phyloP scores from a whole-genome alignment of 2,329 filamentous ascomycete species.

The Beauveria medogensis region DNA sequence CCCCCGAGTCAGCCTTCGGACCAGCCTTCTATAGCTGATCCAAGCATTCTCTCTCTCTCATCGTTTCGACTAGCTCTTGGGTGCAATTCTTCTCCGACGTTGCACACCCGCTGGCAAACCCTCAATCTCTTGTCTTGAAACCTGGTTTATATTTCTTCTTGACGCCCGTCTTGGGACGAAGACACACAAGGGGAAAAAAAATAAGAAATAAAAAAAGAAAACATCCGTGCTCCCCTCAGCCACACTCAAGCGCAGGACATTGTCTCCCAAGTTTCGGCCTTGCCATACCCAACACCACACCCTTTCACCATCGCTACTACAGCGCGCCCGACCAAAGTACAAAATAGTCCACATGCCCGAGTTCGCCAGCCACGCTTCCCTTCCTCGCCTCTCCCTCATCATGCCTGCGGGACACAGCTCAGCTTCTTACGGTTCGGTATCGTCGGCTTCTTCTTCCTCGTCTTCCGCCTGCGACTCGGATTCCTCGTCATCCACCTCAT shows the following conservation, averaged over 20 bases:
- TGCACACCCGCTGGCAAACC: background rate
- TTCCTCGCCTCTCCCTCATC: conserved; percentile 14
- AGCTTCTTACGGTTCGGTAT: conserved; percentile 23
- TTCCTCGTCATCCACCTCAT: conserved; percentile 28
- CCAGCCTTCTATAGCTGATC: background rate
- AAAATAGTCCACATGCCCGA: conserved; percentile 9
- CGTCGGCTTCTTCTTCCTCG: conserved; percentile 20
- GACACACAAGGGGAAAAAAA: no score
- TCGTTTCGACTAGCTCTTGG: background rate
- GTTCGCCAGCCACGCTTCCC: background rate
- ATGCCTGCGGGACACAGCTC: conserved; percentile 21
- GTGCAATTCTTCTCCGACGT: background rate
- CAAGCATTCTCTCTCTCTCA: no score
- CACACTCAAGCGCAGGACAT: background rate
- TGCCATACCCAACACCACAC: background rate
- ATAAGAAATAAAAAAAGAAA: background rate
- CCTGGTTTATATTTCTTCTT: background rate
- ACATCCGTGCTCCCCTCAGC: background rate
- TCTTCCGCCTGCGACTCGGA: conserved; percentile 38
- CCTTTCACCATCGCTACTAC: background rate
- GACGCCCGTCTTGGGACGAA: background rate
- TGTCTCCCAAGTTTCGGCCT: background rate
- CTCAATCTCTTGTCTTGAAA: background rate
- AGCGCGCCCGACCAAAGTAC: background rate
- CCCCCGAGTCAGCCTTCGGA: background rate